Conservation (phyloP, 805 yeast species). For the Candida sithepensis region DNA sequence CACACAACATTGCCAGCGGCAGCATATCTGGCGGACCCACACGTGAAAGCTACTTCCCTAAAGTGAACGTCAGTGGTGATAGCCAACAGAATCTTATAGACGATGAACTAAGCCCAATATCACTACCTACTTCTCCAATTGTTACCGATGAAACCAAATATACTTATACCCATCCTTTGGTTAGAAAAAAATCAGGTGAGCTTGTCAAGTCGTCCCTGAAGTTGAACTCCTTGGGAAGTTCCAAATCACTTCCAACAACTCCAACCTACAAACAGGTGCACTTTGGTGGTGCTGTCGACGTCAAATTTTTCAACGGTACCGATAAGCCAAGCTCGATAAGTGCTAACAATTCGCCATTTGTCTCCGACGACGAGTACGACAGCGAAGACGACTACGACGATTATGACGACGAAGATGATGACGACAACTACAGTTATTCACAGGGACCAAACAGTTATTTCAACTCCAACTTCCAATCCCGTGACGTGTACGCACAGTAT, state of each 20-base stretch:
- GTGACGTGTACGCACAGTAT: conserved; percentile 9
- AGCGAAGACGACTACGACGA: conserved; percentile 25
- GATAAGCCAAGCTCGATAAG: conserved; percentile 79
- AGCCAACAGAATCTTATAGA: neutral
- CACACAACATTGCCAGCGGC: neutral
- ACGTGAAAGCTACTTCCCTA: conserved; percentile 2
- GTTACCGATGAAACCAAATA: conserved; percentile 2
- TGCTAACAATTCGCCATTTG: conserved; percentile 58
- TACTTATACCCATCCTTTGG: conserved; percentile 36
- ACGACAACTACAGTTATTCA: conserved; percentile 21
- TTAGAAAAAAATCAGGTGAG: conserved; percentile 88
- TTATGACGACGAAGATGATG: conserved; percentile 24
- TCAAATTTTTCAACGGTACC: conserved; percentile 65
- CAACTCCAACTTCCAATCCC: conserved; percentile 1
- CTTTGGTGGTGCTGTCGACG: conserved; percentile 73
- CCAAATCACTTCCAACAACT: conserved; percentile 44
- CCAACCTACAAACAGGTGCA: conserved; percentile 76
- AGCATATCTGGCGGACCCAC: neutral
- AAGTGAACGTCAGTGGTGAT: neutral
- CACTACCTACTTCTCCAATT: neutral
- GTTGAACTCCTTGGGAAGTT: conserved; percentile 28
- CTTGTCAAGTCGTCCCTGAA: conserved; percentile 72
- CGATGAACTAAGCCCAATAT: neutral
- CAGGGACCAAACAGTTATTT: conserved; percentile 8
- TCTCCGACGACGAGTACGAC: conserved; percentile 29